Conservation (phyloP, 2,329 filamentous ascomycete genomes). For the Orbilia ellipsospora region DNA sequence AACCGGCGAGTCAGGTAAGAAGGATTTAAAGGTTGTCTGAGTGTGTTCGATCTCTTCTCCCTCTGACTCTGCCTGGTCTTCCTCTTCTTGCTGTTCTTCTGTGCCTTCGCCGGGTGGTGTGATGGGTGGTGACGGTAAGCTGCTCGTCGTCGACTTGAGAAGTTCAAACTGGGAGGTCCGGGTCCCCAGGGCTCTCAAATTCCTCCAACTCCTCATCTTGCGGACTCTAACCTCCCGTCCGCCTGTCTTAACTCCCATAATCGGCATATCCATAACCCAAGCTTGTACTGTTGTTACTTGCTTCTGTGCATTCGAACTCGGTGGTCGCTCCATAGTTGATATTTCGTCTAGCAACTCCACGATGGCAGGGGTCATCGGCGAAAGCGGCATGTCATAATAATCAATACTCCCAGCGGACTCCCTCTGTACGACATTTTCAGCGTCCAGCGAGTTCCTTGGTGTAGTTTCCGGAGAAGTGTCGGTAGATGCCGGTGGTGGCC, state of each 20-base stretch:
- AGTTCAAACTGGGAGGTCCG: conserved; percentile 42
- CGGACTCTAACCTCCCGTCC: conserved; percentile 32
- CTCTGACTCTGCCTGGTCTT: not conserved
- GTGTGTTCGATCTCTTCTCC: conserved; percentile 9
- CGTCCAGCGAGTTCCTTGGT: conserved; percentile 42
- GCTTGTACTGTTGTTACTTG: conserved; percentile 48
- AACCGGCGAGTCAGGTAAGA: conserved; percentile 43
- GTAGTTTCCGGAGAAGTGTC: conserved; percentile 44
- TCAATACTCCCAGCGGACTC: conserved; percentile 22
- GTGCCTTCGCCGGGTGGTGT: conserved; percentile 32
- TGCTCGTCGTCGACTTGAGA: conserved; percentile 15
- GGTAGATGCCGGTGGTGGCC: conserved; percentile 47
- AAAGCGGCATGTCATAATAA: conserved; percentile 28
- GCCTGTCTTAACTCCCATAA: conserved; percentile 11
- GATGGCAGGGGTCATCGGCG: conserved; percentile 33
- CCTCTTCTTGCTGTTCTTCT: conserved; percentile 4
- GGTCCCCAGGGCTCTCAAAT: conserved; percentile 44
- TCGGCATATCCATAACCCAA: conserved; percentile 53
- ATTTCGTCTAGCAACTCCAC: conserved; percentile 40
- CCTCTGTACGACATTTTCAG: conserved; percentile 11
- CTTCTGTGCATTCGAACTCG: conserved; percentile 29
- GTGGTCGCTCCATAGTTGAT: conserved; percentile 37
- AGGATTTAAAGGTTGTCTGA: not conserved
- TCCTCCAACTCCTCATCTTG: conserved; percentile 52
- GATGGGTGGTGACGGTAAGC: conserved; percentile 48